Conservation (phyloP, 2,329 filamentous ascomycete species). For the Dothidotthia symphoricarpi region DNA sequence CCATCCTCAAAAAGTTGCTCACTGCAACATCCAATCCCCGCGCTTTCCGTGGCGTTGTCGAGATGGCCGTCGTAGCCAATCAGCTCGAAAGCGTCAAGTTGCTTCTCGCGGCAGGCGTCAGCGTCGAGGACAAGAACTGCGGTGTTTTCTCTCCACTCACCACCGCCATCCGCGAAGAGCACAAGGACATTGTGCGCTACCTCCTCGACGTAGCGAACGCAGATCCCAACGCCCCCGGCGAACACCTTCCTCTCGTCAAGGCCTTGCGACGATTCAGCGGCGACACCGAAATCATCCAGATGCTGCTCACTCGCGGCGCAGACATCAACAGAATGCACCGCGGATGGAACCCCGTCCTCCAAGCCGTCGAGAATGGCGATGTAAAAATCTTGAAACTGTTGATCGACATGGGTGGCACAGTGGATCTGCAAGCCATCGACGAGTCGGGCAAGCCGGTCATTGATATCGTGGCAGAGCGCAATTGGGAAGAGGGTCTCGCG, state of each 20-base stretch:
- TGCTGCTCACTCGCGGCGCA: conserved; percentile 62
- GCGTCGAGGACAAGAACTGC: conserved; percentile 69
- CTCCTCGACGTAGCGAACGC: conserved; percentile 62
- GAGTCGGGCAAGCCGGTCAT: conserved; percentile 32
- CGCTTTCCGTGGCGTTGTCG: conserved; percentile 65
- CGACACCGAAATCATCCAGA: conserved; percentile 61
- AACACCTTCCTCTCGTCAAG: conserved; percentile 70
- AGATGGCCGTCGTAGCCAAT: conserved; percentile 65
- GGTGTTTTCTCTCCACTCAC: conserved; percentile 70
- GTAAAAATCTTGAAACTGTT: conserved; percentile 34
- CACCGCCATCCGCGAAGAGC: conserved; percentile 63
- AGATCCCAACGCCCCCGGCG: conserved; percentile 65
- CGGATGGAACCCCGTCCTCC: conserved; percentile 38
- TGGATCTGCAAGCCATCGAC: conserved; percentile 32
- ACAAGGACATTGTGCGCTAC: conserved; percentile 60
- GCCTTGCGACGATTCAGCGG: conserved; percentile 61
- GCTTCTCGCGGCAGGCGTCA: conserved; percentile 62
- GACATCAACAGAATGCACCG: conserved; percentile 60
- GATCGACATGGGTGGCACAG: conserved; percentile 36
- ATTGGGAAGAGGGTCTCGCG: conserved; percentile 38
- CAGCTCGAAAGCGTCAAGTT: conserved; percentile 67
- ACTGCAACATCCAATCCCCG: conserved; percentile 56
- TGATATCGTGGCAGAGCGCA: conserved; percentile 37
- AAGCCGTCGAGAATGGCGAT: conserved; percentile 39
- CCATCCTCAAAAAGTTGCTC: conserved; percentile 60